Percentiles rank a stretch among this genome's conserved stretches.
Conservation (phyloP, 2,329 filamentous ascomycete species). For the Chrysoporthe deuterocubensis region DNA sequence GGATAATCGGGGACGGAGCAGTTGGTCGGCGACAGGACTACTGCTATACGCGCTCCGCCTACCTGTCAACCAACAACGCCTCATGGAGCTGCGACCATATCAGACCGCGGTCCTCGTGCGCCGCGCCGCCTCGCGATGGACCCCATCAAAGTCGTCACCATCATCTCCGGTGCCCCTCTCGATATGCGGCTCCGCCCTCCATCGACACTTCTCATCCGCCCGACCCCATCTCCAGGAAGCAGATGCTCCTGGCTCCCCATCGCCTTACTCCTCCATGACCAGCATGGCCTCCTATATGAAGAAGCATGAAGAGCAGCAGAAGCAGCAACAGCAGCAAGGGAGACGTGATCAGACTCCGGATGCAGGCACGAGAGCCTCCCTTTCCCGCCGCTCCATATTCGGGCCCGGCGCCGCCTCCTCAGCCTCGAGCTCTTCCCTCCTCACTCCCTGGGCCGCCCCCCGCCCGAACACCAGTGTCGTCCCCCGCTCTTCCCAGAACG, state of each 20-base stretch:
- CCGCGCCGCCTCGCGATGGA: conserved; percentile 25
- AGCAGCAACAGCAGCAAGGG: not conserved
- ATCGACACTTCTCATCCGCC: conserved; percentile 23
- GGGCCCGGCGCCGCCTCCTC: not conserved
- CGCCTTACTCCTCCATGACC: not conserved
- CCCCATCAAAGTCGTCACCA: not conserved
- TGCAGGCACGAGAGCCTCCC: not conserved
- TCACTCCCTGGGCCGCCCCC: not conserved
- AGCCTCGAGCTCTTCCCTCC: not conserved
- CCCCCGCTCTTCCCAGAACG: conserved; percentile 24
- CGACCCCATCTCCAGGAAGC: conserved; percentile 16
- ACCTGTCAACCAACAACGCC: not conserved
- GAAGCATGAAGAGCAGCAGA: conserved; percentile 13
- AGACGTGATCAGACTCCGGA: not conserved
- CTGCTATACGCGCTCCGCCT: not conserved
- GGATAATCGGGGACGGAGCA: not conserved
- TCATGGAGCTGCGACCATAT: conserved; percentile 26
- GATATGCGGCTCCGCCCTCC: not conserved
- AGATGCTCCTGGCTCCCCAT: conserved; percentile 12
- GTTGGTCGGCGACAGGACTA: not conserved
- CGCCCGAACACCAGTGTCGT: not conserved
- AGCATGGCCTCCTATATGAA: conserved; percentile 15
- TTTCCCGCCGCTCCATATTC: conserved; percentile 1
- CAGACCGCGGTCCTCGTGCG: conserved; percentile 23
- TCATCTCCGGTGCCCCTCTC: not conserved